Percentiles rank a stretch among this genome's conserved stretches.
phyloP scores from a whole-genome alignment of 202 grass and related monocot genomes.

The Dendrocalamus latiflorus region DNA sequence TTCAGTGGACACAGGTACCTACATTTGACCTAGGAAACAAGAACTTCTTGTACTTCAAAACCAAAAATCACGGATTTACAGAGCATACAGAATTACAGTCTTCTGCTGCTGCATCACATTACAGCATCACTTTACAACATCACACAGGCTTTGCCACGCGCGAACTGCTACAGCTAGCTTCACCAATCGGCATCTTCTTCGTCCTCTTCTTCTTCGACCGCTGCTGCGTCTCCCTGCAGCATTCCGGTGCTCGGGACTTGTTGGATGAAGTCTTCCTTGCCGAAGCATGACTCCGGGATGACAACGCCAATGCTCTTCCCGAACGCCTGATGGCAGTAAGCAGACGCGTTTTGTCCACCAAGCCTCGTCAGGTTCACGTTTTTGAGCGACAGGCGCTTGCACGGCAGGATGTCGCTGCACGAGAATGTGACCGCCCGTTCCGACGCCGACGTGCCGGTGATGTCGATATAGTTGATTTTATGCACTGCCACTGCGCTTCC shows the following conservation, averaged over 20 bases:
- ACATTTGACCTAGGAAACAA: no score
- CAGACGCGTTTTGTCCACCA: constrained; percentile 18
- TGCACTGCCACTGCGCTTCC: constrained; percentile 36
- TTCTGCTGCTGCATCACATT: background rate
- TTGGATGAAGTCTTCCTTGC: constrained; percentile 18
- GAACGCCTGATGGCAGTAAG: constrained; percentile 48
- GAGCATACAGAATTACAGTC: no score
- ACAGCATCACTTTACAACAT: background rate
- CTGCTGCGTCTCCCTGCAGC: background rate
- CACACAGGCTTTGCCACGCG: no score
- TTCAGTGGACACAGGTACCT: no score
- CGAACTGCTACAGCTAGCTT: background rate
- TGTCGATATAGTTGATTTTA: constrained; percentile 50
- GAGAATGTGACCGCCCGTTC: constrained; percentile 45
- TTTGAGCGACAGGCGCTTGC: constrained; percentile 36
- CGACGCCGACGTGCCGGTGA: constrained; percentile 65
- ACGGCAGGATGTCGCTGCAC: constrained; percentile 67
- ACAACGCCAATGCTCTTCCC: constrained; percentile 38
- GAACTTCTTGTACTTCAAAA: no score
- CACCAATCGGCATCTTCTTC: background rate
- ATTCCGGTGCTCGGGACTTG: background rate
- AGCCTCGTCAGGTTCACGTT: constrained; percentile 48
- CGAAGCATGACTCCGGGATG: constrained; percentile 48
- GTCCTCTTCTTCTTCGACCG: background rate
- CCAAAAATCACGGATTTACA: no score